Evolutionary conservation across 257 asterid species (phyloP).

Genomic region (Salvia miltiorrhiza): DNA sequence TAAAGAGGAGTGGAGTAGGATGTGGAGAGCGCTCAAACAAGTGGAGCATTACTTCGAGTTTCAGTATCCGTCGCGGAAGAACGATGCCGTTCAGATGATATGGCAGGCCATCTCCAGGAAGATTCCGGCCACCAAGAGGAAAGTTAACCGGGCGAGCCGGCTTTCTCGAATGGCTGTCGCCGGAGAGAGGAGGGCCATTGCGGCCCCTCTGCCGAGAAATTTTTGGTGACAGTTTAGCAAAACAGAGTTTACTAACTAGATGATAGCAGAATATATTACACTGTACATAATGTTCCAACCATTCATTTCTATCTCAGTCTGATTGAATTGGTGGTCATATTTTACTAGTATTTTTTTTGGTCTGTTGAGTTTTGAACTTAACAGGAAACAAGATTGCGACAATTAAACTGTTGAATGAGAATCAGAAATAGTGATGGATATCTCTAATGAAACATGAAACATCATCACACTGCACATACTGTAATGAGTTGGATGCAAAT

Average conservation of each 20-base stretch:
- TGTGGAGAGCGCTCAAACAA: slow-evolving; percentile 61
- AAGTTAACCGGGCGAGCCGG: slow-evolving; percentile 36
- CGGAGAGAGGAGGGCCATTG: slow-evolving; percentile 24
- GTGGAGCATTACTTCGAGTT: slow-evolving; percentile 50
- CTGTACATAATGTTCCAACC: background rate
- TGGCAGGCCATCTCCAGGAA: slow-evolving; percentile 65
- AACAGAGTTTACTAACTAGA: background rate
- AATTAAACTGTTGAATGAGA: background rate
- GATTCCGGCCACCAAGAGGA: slow-evolving; percentile 44
- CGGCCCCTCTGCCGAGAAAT: slow-evolving; percentile 50
- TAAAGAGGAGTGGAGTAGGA: slow-evolving; percentile 58
- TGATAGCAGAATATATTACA: background rate
- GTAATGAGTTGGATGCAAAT: background rate
- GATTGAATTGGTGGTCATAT: background rate
- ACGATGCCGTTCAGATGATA: slow-evolving; percentile 77
- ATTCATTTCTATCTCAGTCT: background rate
- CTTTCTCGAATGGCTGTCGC: slow-evolving; percentile 19
- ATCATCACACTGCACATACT: slow-evolving; percentile 11
- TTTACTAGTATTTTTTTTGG: background rate
- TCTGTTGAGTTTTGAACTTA: background rate
- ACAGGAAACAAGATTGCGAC: background rate
- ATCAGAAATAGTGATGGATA: background rate
- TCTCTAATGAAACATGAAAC: slow-evolving; percentile 3
- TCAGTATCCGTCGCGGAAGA: slow-evolving; percentile 51
- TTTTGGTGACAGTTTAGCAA: slow-evolving; percentile 35